Conservation (phyloP, 2,329 filamentous ascomycete species). For the Stachybotrys chartarum region DNA sequence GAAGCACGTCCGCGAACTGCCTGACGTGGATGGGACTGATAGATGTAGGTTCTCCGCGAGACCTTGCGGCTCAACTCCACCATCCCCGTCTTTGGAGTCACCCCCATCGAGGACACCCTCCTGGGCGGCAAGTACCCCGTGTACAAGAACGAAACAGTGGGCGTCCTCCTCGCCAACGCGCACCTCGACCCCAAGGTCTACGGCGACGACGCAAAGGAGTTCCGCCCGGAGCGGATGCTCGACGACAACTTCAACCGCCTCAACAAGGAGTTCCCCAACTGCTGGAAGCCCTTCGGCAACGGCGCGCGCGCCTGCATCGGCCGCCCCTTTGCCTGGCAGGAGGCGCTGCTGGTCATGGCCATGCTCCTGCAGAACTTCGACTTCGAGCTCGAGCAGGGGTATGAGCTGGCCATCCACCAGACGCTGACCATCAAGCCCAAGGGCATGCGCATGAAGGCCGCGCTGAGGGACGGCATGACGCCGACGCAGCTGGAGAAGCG, state of each 20-base stretch:
- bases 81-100: constrained; percentile 16
- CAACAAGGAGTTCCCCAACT: constrained; percentile 19
- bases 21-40: background rate
- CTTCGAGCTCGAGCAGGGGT: constrained; percentile 49
- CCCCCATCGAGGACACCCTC: constrained; percentile 32
- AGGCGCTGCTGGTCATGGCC: constrained; percentile 37
- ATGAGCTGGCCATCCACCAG: constrained; percentile 43
- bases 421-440: constrained; percentile 55
- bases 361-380: constrained; percentile 62
- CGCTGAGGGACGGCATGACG: constrained; percentile 34
- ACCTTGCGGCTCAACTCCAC: constrained; percentile 22
- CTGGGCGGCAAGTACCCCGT: constrained; percentile 48
- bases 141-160: constrained; percentile 33
- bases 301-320: constrained; percentile 46
- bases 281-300: constrained; percentile 48
- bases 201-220: constrained; percentile 49
- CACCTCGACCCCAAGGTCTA: constrained; percentile 51
- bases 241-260: constrained; percentile 39
- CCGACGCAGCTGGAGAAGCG: constrained; percentile 31
- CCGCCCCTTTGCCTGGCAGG: constrained; percentile 47
- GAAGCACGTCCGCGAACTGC: background rate
- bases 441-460: constrained; percentile 51
- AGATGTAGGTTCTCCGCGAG: constrained; percentile 45
- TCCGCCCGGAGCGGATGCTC: constrained; percentile 55
- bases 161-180: constrained; percentile 36